Evolutionary conservation across 768 basidiomycete genomes (phyloP), one percentile per base, ranked within the genome.

Genomic region (Filobasidium wieringae): DNA sequence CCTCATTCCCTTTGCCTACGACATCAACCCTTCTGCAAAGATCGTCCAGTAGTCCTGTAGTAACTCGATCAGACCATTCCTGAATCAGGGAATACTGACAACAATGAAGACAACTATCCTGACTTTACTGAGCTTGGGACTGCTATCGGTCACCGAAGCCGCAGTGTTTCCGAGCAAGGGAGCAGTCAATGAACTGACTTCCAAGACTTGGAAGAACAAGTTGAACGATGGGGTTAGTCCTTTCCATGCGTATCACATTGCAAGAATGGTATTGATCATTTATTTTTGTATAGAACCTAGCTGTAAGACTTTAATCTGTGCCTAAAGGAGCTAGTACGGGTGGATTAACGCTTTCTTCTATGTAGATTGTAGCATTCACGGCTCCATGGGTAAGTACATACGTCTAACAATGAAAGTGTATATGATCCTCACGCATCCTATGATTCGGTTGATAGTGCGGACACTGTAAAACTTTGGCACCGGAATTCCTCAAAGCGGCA

Each of bases 401-500:
- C n/a, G n/a, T 40, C 22, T 22, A 40, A 40, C 37, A 4, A 4
- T 5, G 17, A 17, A 22, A 40, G 15, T 22, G 22, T 5, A 4
- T 22, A 40, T 4, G 17, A 22, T 5, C 3, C 11, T 40, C 37
- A 40, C 37, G 37, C 11, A 5, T 11, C 37, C 15, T 40, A 5
- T 17, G 22, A 40, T 22, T 15, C 11, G 22, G 3, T 4, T 22
- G 15, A 47, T 47, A 30, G 43, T 57, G 56, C 34, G 56, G 56
- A 26, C 50, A 57, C 47, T 57, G 56, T 27, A 57, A 43, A 57
- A 47, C 50, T 19, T 47, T 93, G 78, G 87, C 78, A 6, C 91
- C 92, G 0, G 87, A 93, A 69, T 88, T 83, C 66, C 83, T 80
- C 70, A 84, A 86, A 65, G 88, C 88, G 4, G 89, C 90, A 0